Conservation (phyloP, 2,329 filamentous ascomycete species). For the Colletotrichum magnum region DNA sequence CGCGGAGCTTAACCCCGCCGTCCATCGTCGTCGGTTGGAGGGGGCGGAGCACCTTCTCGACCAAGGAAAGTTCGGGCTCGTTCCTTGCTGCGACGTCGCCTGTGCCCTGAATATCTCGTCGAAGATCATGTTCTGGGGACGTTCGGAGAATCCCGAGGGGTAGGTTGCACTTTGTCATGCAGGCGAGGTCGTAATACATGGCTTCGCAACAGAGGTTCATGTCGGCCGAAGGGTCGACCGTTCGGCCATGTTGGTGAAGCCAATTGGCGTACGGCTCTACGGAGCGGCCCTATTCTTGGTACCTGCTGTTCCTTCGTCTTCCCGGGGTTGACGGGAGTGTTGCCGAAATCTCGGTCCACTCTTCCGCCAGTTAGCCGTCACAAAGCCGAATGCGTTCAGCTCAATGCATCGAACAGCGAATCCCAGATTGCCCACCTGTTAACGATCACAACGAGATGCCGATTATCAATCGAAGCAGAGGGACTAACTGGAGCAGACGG, state of each 20-base stretch:
- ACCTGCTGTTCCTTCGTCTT: no score
- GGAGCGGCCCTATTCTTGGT: no score
- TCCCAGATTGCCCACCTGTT: no score
- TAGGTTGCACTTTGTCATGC: neutral
- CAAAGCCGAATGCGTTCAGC: no score
- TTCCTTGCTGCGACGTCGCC: conserved; percentile 5
- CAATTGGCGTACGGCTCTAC: neutral
- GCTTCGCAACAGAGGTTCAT: neutral
- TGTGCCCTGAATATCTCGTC: conserved; percentile 19
- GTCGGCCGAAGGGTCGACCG: neutral
- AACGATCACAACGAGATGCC: no score
- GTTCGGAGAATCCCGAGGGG: neutral
- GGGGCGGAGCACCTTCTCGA: neutral
- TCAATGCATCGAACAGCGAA: no score
- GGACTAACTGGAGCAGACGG: neutral
- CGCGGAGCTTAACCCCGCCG: conserved; percentile 8
- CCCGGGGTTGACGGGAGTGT: no score
- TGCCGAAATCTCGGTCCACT: no score
- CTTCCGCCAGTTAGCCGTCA: no score
- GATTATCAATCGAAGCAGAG: neutral
- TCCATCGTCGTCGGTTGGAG: neutral
- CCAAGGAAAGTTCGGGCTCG: conserved; percentile 2
- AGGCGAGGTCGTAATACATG: neutral
- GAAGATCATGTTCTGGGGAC: conserved; percentile 6
- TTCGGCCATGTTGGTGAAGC: neutral